These are phyloP conservation scores for Pseudocercospora eumusae DNA, from an alignment of 2,329 filamentous ascomycete genomes.

Conservation along the genomic window DNA sequence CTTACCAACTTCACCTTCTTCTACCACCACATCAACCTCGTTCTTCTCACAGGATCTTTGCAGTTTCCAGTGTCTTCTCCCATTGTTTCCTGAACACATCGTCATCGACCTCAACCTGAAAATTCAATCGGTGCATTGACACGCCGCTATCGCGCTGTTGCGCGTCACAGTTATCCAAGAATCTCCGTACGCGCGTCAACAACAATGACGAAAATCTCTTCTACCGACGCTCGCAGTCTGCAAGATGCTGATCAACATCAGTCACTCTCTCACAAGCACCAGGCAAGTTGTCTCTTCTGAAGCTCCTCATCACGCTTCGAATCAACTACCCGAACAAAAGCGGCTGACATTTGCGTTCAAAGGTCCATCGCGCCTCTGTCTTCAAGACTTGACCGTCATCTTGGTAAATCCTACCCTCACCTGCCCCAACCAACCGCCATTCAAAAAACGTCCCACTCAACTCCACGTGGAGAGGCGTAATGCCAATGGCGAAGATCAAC, in stretches of 20 bases:
- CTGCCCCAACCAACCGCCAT: background rate
- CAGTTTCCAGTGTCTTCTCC: background rate
- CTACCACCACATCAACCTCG: background rate
- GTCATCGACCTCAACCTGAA: background rate
- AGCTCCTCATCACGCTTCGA: background rate
- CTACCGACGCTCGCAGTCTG: background rate
- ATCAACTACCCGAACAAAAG: background rate
- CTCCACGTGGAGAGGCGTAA: conserved; percentile 4
- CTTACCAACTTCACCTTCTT: background rate
- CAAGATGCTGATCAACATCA: background rate
- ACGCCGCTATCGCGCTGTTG: background rate
- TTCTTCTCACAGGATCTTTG: background rate
- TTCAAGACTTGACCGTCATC: background rate
- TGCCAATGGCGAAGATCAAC: background rate
- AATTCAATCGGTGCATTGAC: background rate
- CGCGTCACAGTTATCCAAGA: background rate
- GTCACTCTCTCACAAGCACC: background rate
- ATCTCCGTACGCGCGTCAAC: background rate
- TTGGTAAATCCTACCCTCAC: background rate
- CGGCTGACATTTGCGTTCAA: background rate
- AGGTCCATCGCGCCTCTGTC: background rate
- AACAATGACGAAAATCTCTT: background rate
- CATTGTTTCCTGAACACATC: background rate
- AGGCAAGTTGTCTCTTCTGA: background rate
- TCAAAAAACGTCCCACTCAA: background rate